Evolutionary conservation across 2,329 filamentous ascomycete genomes (phyloP).

Genomic region (Aspergillus pseudonomiae): DNA sequence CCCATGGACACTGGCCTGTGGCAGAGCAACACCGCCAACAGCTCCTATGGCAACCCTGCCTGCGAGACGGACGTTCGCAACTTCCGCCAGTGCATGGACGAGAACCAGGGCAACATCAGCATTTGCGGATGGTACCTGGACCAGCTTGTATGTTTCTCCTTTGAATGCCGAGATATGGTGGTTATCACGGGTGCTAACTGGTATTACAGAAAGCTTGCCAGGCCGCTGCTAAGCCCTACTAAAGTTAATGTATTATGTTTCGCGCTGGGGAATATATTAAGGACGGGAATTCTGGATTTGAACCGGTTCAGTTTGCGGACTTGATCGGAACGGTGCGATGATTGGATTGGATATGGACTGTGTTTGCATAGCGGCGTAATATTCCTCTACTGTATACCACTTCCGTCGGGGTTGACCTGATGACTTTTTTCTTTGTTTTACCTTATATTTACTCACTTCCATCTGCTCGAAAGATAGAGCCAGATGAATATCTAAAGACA

Average conservation of each 20-base stretch:
- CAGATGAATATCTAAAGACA: slow-evolving; percentile 14
- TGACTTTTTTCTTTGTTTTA: slow-evolving; percentile 5
- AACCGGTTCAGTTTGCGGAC: background rate
- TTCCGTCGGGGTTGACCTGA: slow-evolving; percentile 3
- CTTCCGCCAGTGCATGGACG: slow-evolving; percentile 96
- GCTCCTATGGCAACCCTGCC: slow-evolving; percentile 56
- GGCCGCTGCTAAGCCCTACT: slow-evolving; percentile 73
- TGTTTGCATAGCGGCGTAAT: slow-evolving; percentile 28
- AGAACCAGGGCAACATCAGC: slow-evolving; percentile 89
- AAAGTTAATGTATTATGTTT: slow-evolving; percentile 33
- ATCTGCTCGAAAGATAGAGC: slow-evolving; percentile 12
- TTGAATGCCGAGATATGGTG: background rate
- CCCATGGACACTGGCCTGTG: slow-evolving; percentile 53
- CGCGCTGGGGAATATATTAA: background rate
- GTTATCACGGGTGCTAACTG: slow-evolving; percentile 30
- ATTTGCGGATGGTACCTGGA: slow-evolving; percentile 99
- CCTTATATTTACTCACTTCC: slow-evolving; percentile 9
- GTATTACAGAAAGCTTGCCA: slow-evolving; percentile 73
- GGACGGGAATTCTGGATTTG: background rate
- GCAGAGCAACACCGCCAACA: slow-evolving; percentile 54
- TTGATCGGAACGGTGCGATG: background rate
- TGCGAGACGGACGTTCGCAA: slow-evolving; percentile 78
- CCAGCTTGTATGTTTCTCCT: slow-evolving; percentile 64
- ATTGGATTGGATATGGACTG: slow-evolving; percentile 8
- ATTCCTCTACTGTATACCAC: slow-evolving; percentile 21